These are phyloP conservation scores for Cladosporium cucumerinum DNA, from an alignment of 2,329 filamentous ascomycete species.

Conservation along the genomic window DNA sequence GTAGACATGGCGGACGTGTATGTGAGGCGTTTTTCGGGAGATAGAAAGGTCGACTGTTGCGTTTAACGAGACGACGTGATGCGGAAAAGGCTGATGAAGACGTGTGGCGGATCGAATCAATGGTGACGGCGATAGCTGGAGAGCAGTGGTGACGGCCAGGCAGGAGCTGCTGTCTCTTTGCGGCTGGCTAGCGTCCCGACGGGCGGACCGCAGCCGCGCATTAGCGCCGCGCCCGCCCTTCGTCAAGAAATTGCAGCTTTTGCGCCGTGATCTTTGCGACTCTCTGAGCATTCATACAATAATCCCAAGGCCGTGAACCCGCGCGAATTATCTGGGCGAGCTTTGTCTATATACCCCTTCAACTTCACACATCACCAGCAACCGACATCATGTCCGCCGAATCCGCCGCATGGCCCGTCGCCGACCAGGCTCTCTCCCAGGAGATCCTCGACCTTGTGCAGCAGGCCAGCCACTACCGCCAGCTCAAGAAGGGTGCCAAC, in stretches of 20 bases:
- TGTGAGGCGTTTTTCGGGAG: constrained; percentile 7
- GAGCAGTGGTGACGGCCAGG: constrained; percentile 10
- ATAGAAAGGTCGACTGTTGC: background rate
- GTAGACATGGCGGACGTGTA: constrained; percentile 62
- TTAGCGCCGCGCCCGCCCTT: constrained; percentile 9
- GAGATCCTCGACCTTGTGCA: constrained; percentile 58
- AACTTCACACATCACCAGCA: constrained; percentile 19
- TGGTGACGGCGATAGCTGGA: constrained; percentile 16
- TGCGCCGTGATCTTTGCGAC: constrained; percentile 13
- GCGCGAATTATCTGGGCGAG: constrained; percentile 28
- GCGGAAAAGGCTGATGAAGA: constrained; percentile 12
- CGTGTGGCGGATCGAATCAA: constrained; percentile 15
- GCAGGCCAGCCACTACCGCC: constrained; percentile 56
- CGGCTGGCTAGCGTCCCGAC: background rate
- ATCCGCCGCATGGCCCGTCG: constrained; percentile 37
- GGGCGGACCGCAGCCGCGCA: background rate
- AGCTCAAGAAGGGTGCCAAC: constrained; percentile 79
- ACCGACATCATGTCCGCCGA: constrained; percentile 48
- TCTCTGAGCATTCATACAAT: constrained; percentile 10
- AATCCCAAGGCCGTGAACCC: constrained; percentile 36
- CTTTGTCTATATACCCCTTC: constrained; percentile 25
- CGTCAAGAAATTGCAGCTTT: constrained; percentile 9
- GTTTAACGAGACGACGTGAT: constrained; percentile 6
- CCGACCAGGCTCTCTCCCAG: constrained; percentile 48
- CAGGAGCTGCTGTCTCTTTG: constrained; percentile 1